These are phyloP conservation scores for Coniella lustricola DNA, from an alignment of 2,329 filamentous ascomycete species.

Conservation along the genomic window DNA sequence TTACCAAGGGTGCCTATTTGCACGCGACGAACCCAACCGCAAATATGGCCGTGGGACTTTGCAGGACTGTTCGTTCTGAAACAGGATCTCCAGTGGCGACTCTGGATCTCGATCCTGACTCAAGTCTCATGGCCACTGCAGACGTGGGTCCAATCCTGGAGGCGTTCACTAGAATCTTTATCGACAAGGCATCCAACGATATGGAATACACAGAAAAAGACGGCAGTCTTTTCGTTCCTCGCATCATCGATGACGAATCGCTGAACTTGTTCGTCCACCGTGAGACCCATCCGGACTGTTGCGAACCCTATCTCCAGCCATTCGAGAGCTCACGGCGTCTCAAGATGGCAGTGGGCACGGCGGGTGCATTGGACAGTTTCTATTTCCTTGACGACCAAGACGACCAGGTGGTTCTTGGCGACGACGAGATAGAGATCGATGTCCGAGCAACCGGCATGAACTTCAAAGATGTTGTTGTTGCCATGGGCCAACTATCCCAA, in stretches of 20 bases:
- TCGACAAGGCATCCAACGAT: conserved; percentile 15
- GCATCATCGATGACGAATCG: conserved; percentile 19
- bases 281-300: conserved; percentile 11
- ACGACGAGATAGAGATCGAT: conserved; percentile 22
- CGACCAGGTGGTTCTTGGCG: conserved; percentile 11
- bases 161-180: conserved; percentile 16
- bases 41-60: conserved; percentile 23
- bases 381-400: conserved; percentile 10
- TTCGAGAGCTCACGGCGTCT: conserved; percentile 17
- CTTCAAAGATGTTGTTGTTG: conserved; percentile 28
- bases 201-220: conserved; percentile 24
- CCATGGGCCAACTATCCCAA: conserved; percentile 21
- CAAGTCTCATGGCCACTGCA: conserved; percentile 6
- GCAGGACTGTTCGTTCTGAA: conserved; percentile 23
- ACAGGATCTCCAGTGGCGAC: conserved; percentile 17
- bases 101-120: conserved; percentile 20
- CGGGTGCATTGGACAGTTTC: conserved; percentile 12
- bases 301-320: conserved; percentile 19
- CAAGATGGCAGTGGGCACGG: conserved; percentile 14
- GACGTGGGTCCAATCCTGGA: conserved; percentile 18
- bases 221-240: conserved; percentile 21
- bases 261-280: conserved; percentile 22
- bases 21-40: conserved; percentile 21
- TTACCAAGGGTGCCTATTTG: conserved; percentile 28
- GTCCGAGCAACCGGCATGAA: conserved; percentile 18